Conservation (phyloP, 2,329 filamentous ascomycete species). For the Plectosphaerella plurivora region DNA sequence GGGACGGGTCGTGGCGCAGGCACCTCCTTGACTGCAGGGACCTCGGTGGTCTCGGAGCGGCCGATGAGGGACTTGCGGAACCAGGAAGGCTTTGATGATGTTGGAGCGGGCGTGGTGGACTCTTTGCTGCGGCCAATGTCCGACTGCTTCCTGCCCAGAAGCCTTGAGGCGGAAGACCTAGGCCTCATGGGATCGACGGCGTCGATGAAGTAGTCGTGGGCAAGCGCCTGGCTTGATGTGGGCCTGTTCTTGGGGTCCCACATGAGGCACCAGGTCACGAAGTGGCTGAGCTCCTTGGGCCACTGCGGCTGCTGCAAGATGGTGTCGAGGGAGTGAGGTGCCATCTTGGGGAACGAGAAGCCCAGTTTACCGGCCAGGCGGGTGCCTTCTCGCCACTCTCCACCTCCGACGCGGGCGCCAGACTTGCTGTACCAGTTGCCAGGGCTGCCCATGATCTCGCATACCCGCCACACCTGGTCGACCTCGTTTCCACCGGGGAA, state of each 20-base stretch:
- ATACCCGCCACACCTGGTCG: conserved; percentile 97
- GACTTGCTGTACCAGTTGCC: conserved; percentile 97
- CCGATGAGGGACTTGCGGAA: conserved; percentile 93
- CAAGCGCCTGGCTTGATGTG: conserved; percentile 88
- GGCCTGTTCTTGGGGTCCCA: conserved; percentile 94
- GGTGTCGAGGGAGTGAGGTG: conserved; percentile 92
- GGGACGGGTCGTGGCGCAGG: conserved; percentile 39
- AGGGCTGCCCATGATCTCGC: conserved; percentile 98
- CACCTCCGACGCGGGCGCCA: conserved; percentile 81
- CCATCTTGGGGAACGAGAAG: conserved; percentile 99
- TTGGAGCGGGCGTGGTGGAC: conserved; percentile 44
- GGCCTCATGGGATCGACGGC: conserved; percentile 87
- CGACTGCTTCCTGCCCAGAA: conserved; percentile 86
- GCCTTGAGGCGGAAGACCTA: conserved; percentile 81
- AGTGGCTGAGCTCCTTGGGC: conserved; percentile 81
- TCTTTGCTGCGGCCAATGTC: conserved; percentile 71
- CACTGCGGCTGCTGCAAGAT: conserved; percentile 88
- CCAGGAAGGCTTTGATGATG: conserved; percentile 87
- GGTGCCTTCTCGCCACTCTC: conserved; percentile 95
- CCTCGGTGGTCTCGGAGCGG: conserved; percentile 59
- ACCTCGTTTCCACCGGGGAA: conserved; percentile 98
- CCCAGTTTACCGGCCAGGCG: conserved; percentile 91
- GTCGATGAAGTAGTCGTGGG: conserved; percentile 91
- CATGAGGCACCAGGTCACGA: conserved; percentile 98
- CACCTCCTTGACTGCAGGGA: conserved; percentile 43